These are phyloP conservation scores for Neocatenulostroma microsporum DNA, from an alignment of 2,329 filamentous ascomycete genomes.

Conservation along the genomic window DNA sequence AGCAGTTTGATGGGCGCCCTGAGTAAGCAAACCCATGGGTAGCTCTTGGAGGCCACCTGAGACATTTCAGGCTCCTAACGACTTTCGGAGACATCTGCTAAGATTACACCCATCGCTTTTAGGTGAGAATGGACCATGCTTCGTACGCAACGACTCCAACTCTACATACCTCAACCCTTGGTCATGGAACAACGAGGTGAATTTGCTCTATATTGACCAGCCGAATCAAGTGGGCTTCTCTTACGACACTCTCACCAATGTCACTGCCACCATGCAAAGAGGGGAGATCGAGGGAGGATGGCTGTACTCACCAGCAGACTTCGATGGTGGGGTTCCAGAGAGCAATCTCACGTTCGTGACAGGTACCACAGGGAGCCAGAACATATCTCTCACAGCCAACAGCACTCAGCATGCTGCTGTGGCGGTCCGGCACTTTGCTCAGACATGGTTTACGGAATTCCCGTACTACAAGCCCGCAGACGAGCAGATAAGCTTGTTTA, in stretches of 20 bases:
- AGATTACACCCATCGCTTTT: constrained; percentile 26
- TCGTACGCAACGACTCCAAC: constrained; percentile 16
- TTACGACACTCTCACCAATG: constrained; percentile 36
- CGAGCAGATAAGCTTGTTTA: constrained; percentile 52
- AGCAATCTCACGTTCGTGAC: constrained; percentile 1
- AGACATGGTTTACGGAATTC: constrained; percentile 30
- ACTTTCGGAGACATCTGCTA: constrained; percentile 40
- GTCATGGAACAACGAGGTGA: constrained; percentile 53
- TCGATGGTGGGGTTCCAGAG: background rate
- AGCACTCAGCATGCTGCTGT: constrained; percentile 51
- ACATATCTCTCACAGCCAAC: constrained; percentile 42
- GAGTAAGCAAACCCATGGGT: no score
- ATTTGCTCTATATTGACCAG: constrained; percentile 55
- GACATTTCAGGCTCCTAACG: no score
- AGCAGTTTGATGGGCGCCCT: constrained; percentile 45
- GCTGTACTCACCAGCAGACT: background rate
- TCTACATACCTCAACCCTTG: constrained; percentile 45
- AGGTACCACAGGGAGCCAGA: background rate
- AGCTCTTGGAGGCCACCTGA: no score
- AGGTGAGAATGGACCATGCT: constrained; percentile 47
- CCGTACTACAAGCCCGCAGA: constrained; percentile 38
- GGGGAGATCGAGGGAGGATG: constrained; percentile 26
- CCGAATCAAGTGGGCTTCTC: constrained; percentile 51
- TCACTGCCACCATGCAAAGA: constrained; percentile 36
- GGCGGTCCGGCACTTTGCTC: constrained; percentile 49